Conservation (phyloP, 148 eudicot genomes). For the Camellia lanceoleosa region DNA sequence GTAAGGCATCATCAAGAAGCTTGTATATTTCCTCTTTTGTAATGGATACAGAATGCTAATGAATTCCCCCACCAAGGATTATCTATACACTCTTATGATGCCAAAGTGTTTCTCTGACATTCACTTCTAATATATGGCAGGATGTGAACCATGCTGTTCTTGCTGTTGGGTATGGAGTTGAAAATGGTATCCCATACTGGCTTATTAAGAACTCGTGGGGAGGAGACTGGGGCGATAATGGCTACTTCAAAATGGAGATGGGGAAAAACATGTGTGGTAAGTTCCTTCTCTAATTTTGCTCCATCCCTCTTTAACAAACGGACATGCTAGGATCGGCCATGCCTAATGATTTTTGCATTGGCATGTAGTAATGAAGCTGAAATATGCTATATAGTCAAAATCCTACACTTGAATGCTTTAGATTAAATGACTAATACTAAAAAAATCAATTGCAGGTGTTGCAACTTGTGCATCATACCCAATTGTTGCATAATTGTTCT, state of each 20-base stretch:
- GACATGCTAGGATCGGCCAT: background rate
- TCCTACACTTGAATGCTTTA: background rate
- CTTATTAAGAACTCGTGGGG: conserved; percentile 99
- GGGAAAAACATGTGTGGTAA: conserved; percentile 99
- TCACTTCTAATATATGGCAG: conserved; percentile 39
- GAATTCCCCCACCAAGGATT: background rate
- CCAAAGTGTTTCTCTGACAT: background rate
- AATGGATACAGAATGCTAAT: background rate
- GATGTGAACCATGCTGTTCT: conserved; percentile 99
- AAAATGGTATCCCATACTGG: conserved; percentile 85
- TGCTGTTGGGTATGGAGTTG: conserved; percentile 95
- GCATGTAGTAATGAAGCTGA: background rate
- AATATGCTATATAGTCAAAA: background rate
- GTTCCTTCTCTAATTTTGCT: conserved; percentile 23
- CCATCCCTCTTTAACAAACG: background rate
- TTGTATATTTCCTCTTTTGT: background rate
- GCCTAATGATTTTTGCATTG: background rate
- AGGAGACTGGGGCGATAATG: conserved; percentile 81
- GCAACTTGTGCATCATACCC: conserved; percentile 30
- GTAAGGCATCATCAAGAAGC: background rate
- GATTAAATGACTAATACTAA: background rate
- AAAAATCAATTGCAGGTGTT: conserved; percentile 55
- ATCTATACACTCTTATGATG: background rate
- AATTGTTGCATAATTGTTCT: conserved; percentile 42
- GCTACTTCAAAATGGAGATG: conserved; percentile 97